phyloP scores from a whole-genome alignment of 163 green algal species.

The Scenedesmus sp. region DNA sequence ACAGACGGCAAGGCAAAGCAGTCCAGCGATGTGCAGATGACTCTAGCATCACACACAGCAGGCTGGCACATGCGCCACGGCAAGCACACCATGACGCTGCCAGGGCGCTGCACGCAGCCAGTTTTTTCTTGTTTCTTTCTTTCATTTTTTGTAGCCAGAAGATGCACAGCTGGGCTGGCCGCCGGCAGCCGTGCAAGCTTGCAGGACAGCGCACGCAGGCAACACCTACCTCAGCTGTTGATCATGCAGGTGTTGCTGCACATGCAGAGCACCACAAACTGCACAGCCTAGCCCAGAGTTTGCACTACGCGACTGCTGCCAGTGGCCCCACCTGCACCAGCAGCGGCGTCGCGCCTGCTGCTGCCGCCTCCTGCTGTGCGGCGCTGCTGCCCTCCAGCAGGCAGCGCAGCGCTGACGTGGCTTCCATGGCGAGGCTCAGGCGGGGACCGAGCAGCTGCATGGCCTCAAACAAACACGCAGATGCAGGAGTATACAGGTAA shows the following conservation, averaged over 20 bases:
- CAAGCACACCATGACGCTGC: too few relatives aligned
- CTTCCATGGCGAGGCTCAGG: constrained; percentile 45
- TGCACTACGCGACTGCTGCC: too few relatives aligned
- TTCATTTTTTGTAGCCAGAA: too few relatives aligned
- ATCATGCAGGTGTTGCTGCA: not conserved
- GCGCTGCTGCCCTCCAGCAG: constrained; percentile 37
- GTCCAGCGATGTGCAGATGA: too few relatives aligned
- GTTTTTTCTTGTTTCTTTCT: too few relatives aligned
- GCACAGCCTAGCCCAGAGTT: not conserved
- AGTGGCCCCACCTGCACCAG: constrained; percentile 29
- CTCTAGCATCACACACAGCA: too few relatives aligned
- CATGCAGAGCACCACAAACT: not conserved
- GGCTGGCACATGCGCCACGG: too few relatives aligned
- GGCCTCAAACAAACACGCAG: not conserved
- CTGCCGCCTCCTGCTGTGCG: constrained; percentile 18
- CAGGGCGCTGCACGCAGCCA: too few relatives aligned
- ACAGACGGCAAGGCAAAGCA: too few relatives aligned
- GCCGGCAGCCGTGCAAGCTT: not conserved
- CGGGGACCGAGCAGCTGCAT: constrained; percentile 34
- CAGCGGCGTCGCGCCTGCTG: constrained; percentile 6
- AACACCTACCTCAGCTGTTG: not conserved
- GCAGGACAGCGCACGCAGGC: not conserved
- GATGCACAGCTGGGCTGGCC: not conserved
- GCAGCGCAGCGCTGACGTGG: not conserved
- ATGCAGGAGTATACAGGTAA: not conserved